A percentile compares a stretch with the other conserved stretches of the same genome.
Conservation (phyloP, 1,139 yeast species). For the Hanseniaspora sp. region DNA sequence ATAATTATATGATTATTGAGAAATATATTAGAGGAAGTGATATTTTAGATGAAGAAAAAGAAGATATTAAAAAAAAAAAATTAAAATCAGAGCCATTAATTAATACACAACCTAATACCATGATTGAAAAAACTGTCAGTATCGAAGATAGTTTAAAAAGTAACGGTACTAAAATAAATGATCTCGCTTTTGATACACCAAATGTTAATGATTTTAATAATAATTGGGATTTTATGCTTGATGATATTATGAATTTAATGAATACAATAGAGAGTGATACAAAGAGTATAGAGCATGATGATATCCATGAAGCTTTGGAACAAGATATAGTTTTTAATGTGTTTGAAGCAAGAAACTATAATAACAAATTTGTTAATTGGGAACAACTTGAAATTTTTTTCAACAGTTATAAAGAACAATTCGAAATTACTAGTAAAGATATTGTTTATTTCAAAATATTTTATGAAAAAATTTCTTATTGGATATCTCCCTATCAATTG, state of each 20-base stretch:
- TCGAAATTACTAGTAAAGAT: constrained; percentile 27
- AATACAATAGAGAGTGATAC: background rate
- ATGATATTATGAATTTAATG: constrained; percentile 18
- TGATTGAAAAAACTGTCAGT: background rate
- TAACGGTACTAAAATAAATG: background rate
- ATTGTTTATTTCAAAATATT: constrained; percentile 31
- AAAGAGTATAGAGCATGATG: background rate
- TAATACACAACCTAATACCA: no score
- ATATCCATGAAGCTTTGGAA: constrained; percentile 10
- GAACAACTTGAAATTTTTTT: constrained; percentile 18
- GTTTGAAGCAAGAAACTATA: background rate
- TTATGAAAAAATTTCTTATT: constrained; percentile 33
- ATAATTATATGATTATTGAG: background rate
- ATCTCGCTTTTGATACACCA: background rate
- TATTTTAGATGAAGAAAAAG: background rate
- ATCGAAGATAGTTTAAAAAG: background rate
- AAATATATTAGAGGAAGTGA: background rate
- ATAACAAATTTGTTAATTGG: constrained; percentile 16
- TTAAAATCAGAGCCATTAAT: no score
- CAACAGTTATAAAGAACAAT: background rate
- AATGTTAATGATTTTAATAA: background rate
- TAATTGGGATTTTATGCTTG: constrained; percentile 2
- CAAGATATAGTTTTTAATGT: background rate
- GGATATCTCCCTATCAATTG: constrained; percentile 33
- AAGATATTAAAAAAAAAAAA: no score